Evolutionary conservation across 108 stramenopile genomes (phyloP).

Genomic region (Cylindrotheca fusiformis): DNA sequence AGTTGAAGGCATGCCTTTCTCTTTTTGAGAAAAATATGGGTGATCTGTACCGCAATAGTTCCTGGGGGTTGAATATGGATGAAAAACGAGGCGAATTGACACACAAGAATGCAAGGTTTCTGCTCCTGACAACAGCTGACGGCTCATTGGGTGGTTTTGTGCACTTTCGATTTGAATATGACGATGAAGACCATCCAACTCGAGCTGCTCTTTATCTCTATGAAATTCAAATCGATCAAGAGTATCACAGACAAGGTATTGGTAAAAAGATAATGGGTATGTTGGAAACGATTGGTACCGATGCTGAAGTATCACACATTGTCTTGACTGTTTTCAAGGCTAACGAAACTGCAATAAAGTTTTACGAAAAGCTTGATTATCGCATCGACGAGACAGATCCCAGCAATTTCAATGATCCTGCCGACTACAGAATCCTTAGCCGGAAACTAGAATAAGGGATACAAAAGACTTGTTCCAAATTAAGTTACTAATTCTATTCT

Average conservation of each 20-base stretch:
- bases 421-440: constrained; percentile 80
- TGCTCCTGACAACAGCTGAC: constrained; percentile 29
- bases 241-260: constrained; percentile 51
- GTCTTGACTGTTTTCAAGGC: constrained; percentile 75
- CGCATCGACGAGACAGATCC: constrained; percentile 65
- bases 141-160: constrained; percentile 46
- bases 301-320: constrained; percentile 48
- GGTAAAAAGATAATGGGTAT: constrained; percentile 65
- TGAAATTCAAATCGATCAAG: constrained; percentile 67
- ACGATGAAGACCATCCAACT: constrained; percentile 60
- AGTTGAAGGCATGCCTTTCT: constrained; percentile 28
- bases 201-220: constrained; percentile 55
- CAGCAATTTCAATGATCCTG: constrained; percentile 46
- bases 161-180: constrained; percentile 81
- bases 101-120: constrained; percentile 64
- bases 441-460: constrained; percentile 22
- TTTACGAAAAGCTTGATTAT: constrained; percentile 69
- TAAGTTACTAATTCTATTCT: too few species aligned
- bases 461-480: too few species aligned
- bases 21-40: constrained; percentile 80
- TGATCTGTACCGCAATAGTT: constrained; percentile 53
- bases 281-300: constrained; percentile 43
- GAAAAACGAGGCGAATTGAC: constrained; percentile 58
- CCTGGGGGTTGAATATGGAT: constrained; percentile 78
- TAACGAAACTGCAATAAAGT: constrained; percentile 58